Conservation (phyloP, 441 rosid genomes). For the Iberis amara region DNA sequence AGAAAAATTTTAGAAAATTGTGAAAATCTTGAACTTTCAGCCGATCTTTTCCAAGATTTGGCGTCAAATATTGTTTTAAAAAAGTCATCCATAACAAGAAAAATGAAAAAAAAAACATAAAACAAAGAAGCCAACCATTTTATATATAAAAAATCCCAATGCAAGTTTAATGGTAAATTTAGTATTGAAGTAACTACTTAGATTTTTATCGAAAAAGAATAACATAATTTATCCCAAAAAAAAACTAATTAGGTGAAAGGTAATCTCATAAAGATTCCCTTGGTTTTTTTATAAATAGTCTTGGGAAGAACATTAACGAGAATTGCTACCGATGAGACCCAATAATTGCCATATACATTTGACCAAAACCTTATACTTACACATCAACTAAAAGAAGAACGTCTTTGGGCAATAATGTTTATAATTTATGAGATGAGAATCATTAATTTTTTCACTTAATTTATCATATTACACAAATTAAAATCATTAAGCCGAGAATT, state of each 20-base stretch:
- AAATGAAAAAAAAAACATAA: background rate
- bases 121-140: background rate
- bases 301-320: constrained; percentile 12
- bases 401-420: constrained; percentile 8
- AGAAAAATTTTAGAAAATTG: too few species aligned
- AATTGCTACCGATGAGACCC: constrained; percentile 23
- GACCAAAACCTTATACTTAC: constrained; percentile 18
- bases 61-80: too few species aligned
- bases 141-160: too few species aligned
- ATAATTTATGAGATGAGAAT: constrained; percentile 1
- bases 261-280: constrained; percentile 21
- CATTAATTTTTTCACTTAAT: background rate
- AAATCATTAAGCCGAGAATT: too few species aligned
- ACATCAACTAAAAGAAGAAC: background rate
- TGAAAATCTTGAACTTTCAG: too few species aligned
- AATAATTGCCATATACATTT: constrained; percentile 23
- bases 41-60: too few species aligned
- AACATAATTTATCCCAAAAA: background rate
- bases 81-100: too few species aligned
- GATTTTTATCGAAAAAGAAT: too few species aligned
- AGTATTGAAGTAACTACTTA: background rate
- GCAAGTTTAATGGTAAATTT: too few species aligned
- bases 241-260: constrained; percentile 2
- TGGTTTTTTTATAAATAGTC: background rate
- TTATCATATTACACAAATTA: too few species aligned